phyloP scores from a whole-genome alignment of 2,329 filamentous ascomycete genomes.

The Trichoderma citrinoviride region DNA sequence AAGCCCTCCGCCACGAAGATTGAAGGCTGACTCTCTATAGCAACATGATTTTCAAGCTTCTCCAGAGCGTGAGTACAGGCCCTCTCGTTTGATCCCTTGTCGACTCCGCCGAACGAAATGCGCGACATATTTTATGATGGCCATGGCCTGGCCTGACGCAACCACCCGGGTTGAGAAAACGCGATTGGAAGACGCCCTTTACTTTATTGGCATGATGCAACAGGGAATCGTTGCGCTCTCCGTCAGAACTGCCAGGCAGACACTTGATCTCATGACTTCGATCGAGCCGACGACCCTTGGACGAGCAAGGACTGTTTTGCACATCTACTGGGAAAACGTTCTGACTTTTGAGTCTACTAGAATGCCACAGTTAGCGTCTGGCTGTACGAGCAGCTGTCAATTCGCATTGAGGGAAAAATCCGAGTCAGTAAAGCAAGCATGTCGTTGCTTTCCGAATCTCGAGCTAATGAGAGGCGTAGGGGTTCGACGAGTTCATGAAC shows the following conservation, averaged over 20 bases:
- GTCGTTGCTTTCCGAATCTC: too few relatives aligned
- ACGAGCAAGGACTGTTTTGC: background rate
- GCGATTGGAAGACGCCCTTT: background rate
- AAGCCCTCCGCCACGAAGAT: background rate
- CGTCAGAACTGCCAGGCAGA: background rate
- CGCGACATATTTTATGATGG: background rate
- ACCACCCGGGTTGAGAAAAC: background rate
- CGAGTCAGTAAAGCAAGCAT: constrained; percentile 56
- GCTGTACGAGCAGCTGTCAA: constrained; percentile 93
- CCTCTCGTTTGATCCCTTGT: background rate
- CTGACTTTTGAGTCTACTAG: constrained; percentile 38
- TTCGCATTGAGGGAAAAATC: constrained; percentile 95
- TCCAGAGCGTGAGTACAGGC: constrained; percentile 54
- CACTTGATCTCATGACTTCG: background rate
- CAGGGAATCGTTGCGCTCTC: too few relatives aligned
- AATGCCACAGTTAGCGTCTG: constrained; percentile 88
- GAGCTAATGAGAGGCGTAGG: constrained; percentile 49
- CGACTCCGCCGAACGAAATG: background rate
- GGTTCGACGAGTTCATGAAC: constrained; percentile 99
- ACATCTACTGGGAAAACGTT: background rate
- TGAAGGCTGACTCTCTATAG: constrained; percentile 32
- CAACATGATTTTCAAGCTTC: constrained; percentile 67
- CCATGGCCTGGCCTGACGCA: background rate
- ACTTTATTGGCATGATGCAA: too few relatives aligned
- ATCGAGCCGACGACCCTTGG: background rate